Conservation (phyloP, 441 rosid species). For the Oxalis stricta region DNA sequence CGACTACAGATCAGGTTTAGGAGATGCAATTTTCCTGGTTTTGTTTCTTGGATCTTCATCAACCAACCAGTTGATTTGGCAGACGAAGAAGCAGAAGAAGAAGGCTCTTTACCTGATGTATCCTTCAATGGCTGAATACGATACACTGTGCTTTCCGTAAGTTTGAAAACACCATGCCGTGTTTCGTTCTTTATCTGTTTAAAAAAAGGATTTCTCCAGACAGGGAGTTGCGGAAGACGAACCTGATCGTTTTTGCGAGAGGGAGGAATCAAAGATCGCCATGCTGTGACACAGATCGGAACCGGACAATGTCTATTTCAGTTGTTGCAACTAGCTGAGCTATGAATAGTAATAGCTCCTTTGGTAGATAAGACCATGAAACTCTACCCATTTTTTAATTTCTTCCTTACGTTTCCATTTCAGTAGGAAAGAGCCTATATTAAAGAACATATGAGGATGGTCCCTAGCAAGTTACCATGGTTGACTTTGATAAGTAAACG, state of each 20-base stretch:
- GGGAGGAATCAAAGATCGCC: constrained; percentile 14
- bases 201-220: constrained; percentile 8
- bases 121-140: neutral
- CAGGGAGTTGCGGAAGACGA: constrained; percentile 9
- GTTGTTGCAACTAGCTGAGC: neutral
- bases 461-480: too few relatives aligned
- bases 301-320: constrained; percentile 7
- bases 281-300: constrained; percentile 17
- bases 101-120: neutral
- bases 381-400: too few relatives aligned
- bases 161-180: constrained; percentile 8
- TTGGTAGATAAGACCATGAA: constrained; percentile 17
- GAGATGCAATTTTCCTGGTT: constrained; percentile 16
- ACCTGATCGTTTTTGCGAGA: neutral
- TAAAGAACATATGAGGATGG: too few relatives aligned
- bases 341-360: constrained; percentile 12
- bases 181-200: constrained; percentile 5
- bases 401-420: too few relatives aligned
- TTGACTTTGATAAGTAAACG: too few relatives aligned
- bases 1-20: constrained; percentile 15
- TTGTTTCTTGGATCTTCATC: constrained; percentile 14
- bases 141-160: constrained; percentile 10
- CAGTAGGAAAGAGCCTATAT: too few relatives aligned
- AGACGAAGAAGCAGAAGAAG: constrained; percentile 1
- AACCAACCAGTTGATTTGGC: neutral